These are phyloP conservation scores for Delonix regia DNA, from an alignment of 306 rosid genomes.

Conservation along the genomic window DNA sequence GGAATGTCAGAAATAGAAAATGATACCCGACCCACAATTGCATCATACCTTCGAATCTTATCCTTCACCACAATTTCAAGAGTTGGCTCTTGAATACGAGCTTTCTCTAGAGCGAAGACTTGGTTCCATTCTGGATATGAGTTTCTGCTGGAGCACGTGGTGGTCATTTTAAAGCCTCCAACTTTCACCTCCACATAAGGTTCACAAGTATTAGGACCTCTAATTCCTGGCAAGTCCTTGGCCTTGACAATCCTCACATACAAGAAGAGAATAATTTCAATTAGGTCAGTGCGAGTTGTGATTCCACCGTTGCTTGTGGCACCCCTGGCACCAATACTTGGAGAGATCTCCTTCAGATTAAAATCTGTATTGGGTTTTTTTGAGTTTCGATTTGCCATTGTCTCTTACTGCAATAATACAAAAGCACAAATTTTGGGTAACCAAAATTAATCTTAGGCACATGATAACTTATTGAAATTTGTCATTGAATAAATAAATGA, in stretches of 20 bases:
- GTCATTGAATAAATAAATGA: neutral
- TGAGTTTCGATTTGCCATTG: neutral
- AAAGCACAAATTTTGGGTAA: neutral
- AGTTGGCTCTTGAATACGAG: slow-evolving; percentile 21
- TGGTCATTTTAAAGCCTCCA: slow-evolving; percentile 30
- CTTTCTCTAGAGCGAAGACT: slow-evolving; percentile 43
- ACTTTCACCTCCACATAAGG: slow-evolving; percentile 42
- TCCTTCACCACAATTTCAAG: slow-evolving; percentile 36
- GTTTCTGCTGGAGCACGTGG: slow-evolving; percentile 1
- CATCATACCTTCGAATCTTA: neutral
- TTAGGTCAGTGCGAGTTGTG: slow-evolving; percentile 34
- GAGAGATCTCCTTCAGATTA: slow-evolving; percentile 39
- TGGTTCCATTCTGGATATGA: slow-evolving; percentile 44
- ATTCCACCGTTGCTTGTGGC: slow-evolving; percentile 24
- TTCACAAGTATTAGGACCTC: slow-evolving; percentile 6
- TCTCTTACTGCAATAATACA: neutral
- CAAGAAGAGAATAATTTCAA: slow-evolving; percentile 39
- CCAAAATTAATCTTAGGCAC: neutral
- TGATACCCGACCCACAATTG: slow-evolving; percentile 12
- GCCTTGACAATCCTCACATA: slow-evolving; percentile 45
- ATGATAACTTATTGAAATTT: neutral
- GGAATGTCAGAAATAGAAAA: slow-evolving; percentile 35
- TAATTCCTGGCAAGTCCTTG: neutral
- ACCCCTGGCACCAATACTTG: slow-evolving; percentile 28
- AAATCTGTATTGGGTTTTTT: slow-evolving; percentile 19